Evolutionary conservation across 148 eudicot species (phyloP), one percentile per base, ranked within the genome.

Genomic region (Arctostaphylos glauca): DNA sequence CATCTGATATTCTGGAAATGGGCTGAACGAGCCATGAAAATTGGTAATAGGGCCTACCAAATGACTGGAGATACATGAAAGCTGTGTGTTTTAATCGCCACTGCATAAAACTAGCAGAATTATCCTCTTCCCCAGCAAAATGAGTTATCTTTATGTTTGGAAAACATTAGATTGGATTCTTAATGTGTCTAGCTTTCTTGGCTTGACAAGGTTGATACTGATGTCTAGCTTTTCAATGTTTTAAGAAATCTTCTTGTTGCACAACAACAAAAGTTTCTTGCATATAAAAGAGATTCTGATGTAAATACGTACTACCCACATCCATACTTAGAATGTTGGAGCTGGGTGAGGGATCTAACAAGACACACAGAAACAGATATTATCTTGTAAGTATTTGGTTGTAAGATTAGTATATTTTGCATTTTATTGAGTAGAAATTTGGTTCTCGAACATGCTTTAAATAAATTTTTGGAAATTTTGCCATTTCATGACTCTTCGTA

Each of bases 191-290:
- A n/a, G n/a, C n/a, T 90, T 80, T 79, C 86, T 62, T 90, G 90
- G 90, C 89, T 90, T 18, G 87, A 90, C 66, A 49, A 81, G 44
- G 73, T 86, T 76, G 77, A 58, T 78, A 73, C 18, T 5, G 41
- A 78, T 14, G 9, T 46, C 68, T 78, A 58, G 52, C 38, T 59
- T 78, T 43, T 19, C 53, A 43, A 55, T 56, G 16, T 77, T 4
- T 12, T 9, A 31, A 59, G 80, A 55, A 77, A 77, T 47, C 43
- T 77, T 77, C 13, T 53, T 55, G 12, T 76, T 0, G 52, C 21
- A 38, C 14, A 31, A 23, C n/a, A 38, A 13, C 12, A 14, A 9
- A 1, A 5, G 47, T 6, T 13, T 52, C 62, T 76, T 76, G 55
- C 77, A 49, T 8, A 52, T 76, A 52, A 76, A 19, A 49, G 62